These are phyloP conservation scores for Wickerhamomyces tratensis DNA, from an alignment of 805 yeast genomes.

Conservation along the genomic window DNA sequence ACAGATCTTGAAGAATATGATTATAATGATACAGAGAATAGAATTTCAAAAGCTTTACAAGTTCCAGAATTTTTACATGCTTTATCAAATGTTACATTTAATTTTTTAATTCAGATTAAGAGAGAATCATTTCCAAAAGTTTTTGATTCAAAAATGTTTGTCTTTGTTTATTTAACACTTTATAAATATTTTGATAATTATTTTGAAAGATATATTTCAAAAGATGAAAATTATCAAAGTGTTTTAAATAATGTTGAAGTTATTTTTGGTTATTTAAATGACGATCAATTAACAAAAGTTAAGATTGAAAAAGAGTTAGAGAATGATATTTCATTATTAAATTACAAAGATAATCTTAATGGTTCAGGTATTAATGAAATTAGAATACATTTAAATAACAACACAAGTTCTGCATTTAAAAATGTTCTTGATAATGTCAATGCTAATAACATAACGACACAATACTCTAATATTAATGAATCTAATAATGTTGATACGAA, in stretches of 20 bases:
- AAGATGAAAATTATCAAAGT: background rate
- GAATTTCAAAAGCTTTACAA: background rate
- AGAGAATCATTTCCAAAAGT: background rate
- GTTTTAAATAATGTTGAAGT: background rate
- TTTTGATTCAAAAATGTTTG: slow-evolving; percentile 4
- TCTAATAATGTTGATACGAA: no score
- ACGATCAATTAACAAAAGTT: no score
- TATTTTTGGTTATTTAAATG: background rate
- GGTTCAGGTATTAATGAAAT: no score
- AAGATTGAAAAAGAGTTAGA: no score
- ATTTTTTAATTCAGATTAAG: no score
- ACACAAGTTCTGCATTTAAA: no score
- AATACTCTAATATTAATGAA: no score
- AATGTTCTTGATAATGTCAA: no score
- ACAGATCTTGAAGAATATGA: background rate
- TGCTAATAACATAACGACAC: no score
- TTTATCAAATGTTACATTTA: background rate
- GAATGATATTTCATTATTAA: no score
- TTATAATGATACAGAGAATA: background rate
- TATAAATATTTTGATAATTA: slow-evolving; percentile 7
- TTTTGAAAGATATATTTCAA: background rate
- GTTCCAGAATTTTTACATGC: background rate
- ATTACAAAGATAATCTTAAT: no score
- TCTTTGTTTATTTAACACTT: slow-evolving; percentile 6
- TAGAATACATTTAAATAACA: no score